Evolutionary conservation across 2,329 filamentous ascomycete genomes (phyloP).

Genomic region (Nannizziopsis barbatae): DNA sequence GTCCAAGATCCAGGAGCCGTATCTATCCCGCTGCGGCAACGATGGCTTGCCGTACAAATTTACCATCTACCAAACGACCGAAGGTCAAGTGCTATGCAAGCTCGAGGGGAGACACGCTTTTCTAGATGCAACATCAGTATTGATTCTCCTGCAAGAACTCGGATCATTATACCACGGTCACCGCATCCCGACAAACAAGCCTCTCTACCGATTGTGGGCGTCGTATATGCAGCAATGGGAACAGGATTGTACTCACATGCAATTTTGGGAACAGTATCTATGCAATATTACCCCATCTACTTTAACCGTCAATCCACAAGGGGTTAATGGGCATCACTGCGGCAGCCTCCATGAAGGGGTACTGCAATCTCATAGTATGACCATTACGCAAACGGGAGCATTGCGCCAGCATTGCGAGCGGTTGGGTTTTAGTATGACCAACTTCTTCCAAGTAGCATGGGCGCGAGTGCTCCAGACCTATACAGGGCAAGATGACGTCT

Average conservation of each 20-base stretch:
- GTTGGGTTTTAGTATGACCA: conserved; percentile 17
- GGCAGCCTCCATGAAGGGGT: not conserved
- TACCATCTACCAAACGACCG: conserved; percentile 12
- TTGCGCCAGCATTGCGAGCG: conserved; percentile 6
- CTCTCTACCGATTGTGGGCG: conserved; percentile 1
- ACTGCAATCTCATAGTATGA: not conserved
- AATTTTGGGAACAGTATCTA: conserved; percentile 10
- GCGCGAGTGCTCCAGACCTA: conserved; percentile 26
- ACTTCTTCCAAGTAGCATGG: conserved; percentile 31
- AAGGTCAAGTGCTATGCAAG: conserved; percentile 11
- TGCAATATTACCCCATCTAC: conserved; percentile 7
- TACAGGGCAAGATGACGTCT: conserved; percentile 27
- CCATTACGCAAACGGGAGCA: not conserved
- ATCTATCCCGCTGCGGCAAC: not conserved
- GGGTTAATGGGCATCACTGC: not conserved
- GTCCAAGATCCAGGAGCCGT: not conserved
- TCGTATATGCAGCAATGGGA: conserved; percentile 5
- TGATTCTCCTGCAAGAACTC: conserved; percentile 11
- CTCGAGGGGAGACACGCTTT: conserved; percentile 12
- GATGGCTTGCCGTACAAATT: conserved; percentile 6
- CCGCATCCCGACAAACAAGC: not conserved
- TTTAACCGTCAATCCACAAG: not conserved
- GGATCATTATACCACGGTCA: not conserved
- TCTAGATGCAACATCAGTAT: conserved; percentile 13
- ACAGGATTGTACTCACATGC: conserved; percentile 2